Evolutionary conservation across 345 rosid genomes (phyloP), one percentile per base, ranked within the genome.

Genomic region (Pistacia integerrima): DNA sequence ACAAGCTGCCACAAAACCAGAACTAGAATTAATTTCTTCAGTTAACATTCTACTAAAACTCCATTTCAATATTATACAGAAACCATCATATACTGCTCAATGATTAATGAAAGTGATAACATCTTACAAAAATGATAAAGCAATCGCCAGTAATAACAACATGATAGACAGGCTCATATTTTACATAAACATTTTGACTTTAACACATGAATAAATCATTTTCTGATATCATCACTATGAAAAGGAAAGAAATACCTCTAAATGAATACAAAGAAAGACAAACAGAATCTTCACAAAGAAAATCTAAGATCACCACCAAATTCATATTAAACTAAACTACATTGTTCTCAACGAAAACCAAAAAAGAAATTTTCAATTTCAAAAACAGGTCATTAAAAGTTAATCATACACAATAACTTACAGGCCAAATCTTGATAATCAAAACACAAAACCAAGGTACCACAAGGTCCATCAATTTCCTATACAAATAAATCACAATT

Each of bases 1-100:
- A 67, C 68, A 72, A 67, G 46, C 82, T 82, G 82, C 75, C 64
- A 61, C 28, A 13, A 72, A 78, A 67, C 33, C 52, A 38, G 51
- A 22, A 20, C 52, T 3, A 56, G 36, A 62, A 68, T 55, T 64
- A 68, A 61, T 62, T 54, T 35, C 33, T 22, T 48, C 12, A 64
- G 60, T 67, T 28, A 48, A 59, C 17, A 41, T 54, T 41, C 4
- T 30, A 56, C 51, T 30, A 61, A 60, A 60, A 5, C 63, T 44
- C 41, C 14, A 25, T 16, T 64, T 44, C 5, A n/a, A 16, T 3
- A 38, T 48, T 33, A 14, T 55, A 16, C 14, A 12, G 25, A 62
- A 68, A 10, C 65, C 51, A 35, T 13, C 33, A 54, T 8, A 73
- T 33, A 75, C 4, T 17, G 35, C 57, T 36, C 30, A 57, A 70